Evolutionary conservation across 106 monocot species (phyloP).

Genomic region (Acorus calamus): DNA sequence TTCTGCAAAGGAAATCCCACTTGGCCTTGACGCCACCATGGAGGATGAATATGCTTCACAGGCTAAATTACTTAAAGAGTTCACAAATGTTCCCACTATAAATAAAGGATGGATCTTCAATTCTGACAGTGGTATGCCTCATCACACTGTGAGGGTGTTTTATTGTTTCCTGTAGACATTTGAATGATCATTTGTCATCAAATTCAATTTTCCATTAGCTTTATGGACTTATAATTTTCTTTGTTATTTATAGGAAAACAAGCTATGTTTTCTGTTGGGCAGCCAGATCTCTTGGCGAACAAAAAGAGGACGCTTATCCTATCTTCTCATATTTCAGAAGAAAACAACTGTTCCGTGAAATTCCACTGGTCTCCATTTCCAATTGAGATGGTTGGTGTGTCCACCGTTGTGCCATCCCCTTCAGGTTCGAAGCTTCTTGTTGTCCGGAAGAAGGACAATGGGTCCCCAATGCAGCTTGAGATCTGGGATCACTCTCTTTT

Average conservation of each 20-base stretch:
- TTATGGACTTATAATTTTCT: conserved; percentile 2
- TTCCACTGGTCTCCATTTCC: conserved; percentile 95
- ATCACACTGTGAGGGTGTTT: background rate
- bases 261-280: conserved; percentile 73
- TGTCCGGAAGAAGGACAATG: conserved; percentile 70
- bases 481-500: conserved; percentile 59
- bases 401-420: conserved; percentile 74
- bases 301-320: conserved; percentile 54
- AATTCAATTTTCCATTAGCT: background rate
- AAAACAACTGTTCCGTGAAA: conserved; percentile 26
- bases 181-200: background rate
- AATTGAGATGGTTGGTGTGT: conserved; percentile 65
- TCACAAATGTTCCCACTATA: conserved; percentile 50
- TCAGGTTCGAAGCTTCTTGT: conserved; percentile 82
- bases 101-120: conserved; percentile 82
- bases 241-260: conserved; percentile 11
- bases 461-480: conserved; percentile 62
- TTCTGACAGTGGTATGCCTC: conserved; percentile 45
- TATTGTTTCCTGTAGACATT: background rate
- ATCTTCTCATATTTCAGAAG: conserved; percentile 57
- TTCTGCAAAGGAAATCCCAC: conserved; percentile 28
- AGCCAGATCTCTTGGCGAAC: conserved; percentile 57
- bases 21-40: conserved; percentile 34
- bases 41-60: conserved; percentile 65
- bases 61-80: conserved; percentile 73